Percentiles rank a stretch among this genome's conserved stretches.
phyloP scores from a whole-genome alignment of 495 filamentous ascomycete genomes.

The Gamarada debralockiae region DNA sequence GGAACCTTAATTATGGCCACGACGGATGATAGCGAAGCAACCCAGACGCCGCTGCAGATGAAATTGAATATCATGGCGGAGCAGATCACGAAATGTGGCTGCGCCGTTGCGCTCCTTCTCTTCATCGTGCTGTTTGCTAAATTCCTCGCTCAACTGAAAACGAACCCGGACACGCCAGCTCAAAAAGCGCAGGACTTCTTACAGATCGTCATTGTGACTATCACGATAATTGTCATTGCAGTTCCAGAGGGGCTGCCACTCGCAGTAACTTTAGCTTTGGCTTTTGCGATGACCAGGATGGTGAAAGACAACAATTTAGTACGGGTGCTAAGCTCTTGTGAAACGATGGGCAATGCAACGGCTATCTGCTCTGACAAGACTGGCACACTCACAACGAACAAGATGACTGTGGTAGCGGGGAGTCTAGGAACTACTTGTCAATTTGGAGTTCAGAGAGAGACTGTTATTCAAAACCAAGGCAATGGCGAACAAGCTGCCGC shows the following conservation, averaged over 20 bases:
- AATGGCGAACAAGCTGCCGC: conserved; percentile 18
- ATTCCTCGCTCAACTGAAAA: conserved; percentile 68
- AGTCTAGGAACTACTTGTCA: conserved; percentile 64
- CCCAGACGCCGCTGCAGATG: conserved; percentile 84
- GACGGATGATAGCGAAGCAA: conserved; percentile 83
- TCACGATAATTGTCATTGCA: conserved; percentile 93
- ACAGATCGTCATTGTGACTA: conserved; percentile 89
- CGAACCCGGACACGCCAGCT: conserved; percentile 50
- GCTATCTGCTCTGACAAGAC: conserved; percentile 98
- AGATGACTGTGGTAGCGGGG: conserved; percentile 83
- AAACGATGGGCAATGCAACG: conserved; percentile 97
- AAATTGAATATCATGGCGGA: conserved; percentile 90
- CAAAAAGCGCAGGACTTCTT: conserved; percentile 85
- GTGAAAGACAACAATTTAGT: conserved; percentile 93
- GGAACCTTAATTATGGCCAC: conserved; percentile 94
- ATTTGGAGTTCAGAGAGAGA: conserved; percentile 45
- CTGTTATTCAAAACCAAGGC: conserved; percentile 18
- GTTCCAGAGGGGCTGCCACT: conserved; percentile 92
- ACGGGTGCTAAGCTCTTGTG: conserved; percentile 83
- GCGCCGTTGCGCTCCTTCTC: conserved; percentile 74
- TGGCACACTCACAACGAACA: conserved; percentile 90
- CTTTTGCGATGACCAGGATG: conserved; percentile 94
- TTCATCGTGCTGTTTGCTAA: conserved; percentile 93
- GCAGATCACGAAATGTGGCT: conserved; percentile 90
- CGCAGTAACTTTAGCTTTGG: conserved; percentile 88